A percentile compares a stretch with the other conserved stretches of the same genome.
phyloP scores from a whole-genome alignment of 163 green algal species.

The Scenedesmus sp. region DNA sequence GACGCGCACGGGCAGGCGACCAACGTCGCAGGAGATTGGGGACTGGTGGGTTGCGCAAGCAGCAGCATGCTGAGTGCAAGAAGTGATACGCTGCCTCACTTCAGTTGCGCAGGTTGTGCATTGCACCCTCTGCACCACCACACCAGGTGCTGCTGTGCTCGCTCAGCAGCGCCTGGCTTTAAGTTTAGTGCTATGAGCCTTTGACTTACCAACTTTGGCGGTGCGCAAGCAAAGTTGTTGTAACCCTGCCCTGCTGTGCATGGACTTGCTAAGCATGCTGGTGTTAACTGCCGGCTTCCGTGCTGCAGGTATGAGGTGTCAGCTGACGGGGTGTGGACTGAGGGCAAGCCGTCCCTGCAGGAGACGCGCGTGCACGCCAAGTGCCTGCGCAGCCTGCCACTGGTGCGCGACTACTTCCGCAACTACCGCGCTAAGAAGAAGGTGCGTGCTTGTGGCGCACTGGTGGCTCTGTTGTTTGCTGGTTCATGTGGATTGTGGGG shows the following conservation, averaged over 20 bases:
- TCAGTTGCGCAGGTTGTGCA: background rate
- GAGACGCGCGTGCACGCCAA: constrained; percentile 73
- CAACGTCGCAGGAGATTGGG: constrained; percentile 59
- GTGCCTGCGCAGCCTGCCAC: constrained; percentile 66
- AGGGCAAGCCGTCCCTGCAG: constrained; percentile 59
- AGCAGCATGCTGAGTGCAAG: background rate
- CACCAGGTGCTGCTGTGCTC: background rate
- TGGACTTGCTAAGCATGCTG: too few species aligned
- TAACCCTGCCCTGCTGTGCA: background rate
- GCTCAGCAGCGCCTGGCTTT: too few species aligned
- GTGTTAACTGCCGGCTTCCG: background rate
- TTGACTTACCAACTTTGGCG: too few species aligned
- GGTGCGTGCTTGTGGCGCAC: background rate
- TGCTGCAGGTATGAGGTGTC: constrained; percentile 56
- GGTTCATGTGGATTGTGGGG: too few species aligned
- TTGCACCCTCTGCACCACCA: background rate
- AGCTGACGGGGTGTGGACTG: constrained; percentile 56
- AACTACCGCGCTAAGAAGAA: constrained; percentile 67
- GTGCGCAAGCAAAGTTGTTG: background rate
- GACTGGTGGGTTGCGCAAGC: constrained; percentile 28
- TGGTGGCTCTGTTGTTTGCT: background rate
- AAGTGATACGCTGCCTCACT: too few species aligned
- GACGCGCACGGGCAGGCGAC: constrained; percentile 55
- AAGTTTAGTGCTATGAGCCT: too few species aligned
- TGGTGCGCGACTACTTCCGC: constrained; percentile 66